Conservation (phyloP, 441 rosid genomes). For the Eutrema salsugineum region DNA sequence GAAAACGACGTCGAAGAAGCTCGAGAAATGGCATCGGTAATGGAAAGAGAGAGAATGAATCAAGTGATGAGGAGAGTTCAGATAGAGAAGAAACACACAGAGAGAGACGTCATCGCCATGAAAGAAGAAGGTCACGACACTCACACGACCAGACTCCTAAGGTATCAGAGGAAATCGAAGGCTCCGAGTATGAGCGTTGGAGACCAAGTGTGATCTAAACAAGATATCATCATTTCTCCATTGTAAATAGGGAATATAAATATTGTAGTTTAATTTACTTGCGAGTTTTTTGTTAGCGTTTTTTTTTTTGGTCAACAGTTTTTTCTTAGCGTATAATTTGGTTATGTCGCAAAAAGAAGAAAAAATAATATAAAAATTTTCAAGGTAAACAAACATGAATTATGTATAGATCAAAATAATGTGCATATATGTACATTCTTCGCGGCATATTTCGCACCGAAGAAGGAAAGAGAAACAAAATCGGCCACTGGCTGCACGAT, state of each 20-base stretch:
- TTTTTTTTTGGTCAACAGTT: too few species aligned
- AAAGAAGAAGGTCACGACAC: constrained; percentile 18
- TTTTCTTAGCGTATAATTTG: not conserved
- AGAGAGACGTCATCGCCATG: constrained; percentile 11
- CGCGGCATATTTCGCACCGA: not conserved
- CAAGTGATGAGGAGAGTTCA: constrained; percentile 8
- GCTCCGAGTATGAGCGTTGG: constrained; percentile 30
- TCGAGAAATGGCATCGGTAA: not conserved
- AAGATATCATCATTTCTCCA: not conserved
- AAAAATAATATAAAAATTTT: not conserved
- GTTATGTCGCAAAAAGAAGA: not conserved
- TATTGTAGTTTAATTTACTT: not conserved
- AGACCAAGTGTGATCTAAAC: constrained; percentile 22
- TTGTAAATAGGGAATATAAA: not conserved
- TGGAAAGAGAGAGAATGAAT: not conserved
- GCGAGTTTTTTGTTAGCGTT: not conserved
- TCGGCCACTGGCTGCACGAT: not conserved
- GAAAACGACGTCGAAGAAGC: constrained; percentile 7
- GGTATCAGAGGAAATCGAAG: constrained; percentile 8
- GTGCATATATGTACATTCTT: not conserved
- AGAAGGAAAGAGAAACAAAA: not conserved
- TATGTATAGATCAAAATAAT: not conserved
- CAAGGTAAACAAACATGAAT: not conserved
- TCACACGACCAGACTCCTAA: constrained; percentile 4
- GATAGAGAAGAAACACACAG: not conserved